These are phyloP conservation scores for Nothophoma quercina DNA, from an alignment of 2,329 filamentous ascomycete genomes.

Conservation along the genomic window DNA sequence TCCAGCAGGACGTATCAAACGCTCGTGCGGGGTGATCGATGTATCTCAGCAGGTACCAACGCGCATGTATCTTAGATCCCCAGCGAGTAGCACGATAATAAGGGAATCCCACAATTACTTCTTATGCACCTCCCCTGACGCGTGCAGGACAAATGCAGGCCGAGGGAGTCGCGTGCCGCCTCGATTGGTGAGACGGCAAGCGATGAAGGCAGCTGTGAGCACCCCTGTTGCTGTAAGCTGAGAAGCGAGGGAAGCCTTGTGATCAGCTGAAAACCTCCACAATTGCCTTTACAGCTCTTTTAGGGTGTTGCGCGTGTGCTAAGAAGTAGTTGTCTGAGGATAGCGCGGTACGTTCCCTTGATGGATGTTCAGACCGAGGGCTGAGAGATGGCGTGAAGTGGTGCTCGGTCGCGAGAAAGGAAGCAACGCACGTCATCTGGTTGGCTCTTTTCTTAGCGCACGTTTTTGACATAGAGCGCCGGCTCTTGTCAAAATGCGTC, in stretches of 20 bases:
- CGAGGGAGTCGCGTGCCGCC: constrained; percentile 10
- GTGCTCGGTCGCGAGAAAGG: constrained; percentile 11
- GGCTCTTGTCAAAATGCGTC: constrained; percentile 19
- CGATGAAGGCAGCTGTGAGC: constrained; percentile 7
- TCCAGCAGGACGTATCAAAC: constrained; percentile 4
- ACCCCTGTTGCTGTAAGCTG: constrained; percentile 17
- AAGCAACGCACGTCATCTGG: constrained; percentile 14
- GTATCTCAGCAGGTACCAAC: constrained; percentile 11
- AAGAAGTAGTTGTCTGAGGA: neutral
- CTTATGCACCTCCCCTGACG: constrained; percentile 12
- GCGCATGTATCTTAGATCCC: constrained; percentile 9
- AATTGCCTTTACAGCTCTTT: neutral
- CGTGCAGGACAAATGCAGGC: constrained; percentile 10
- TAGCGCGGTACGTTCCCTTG: constrained; percentile 6
- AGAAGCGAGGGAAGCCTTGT: constrained; percentile 13
- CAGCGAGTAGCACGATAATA: constrained; percentile 10
- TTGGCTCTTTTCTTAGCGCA: constrained; percentile 24
- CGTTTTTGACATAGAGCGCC: constrained; percentile 9
- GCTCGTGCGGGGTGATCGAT: constrained; percentile 9
- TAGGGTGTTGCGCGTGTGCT: neutral
- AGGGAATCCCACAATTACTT: neutral
- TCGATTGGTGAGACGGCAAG: constrained; percentile 16
- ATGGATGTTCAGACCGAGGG: constrained; percentile 7
- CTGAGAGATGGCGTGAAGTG: constrained; percentile 23
- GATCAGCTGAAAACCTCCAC: constrained; percentile 12